Conservation (phyloP, 1,284 basidiomycete species). For the Cryptococcus sp. region DNA sequence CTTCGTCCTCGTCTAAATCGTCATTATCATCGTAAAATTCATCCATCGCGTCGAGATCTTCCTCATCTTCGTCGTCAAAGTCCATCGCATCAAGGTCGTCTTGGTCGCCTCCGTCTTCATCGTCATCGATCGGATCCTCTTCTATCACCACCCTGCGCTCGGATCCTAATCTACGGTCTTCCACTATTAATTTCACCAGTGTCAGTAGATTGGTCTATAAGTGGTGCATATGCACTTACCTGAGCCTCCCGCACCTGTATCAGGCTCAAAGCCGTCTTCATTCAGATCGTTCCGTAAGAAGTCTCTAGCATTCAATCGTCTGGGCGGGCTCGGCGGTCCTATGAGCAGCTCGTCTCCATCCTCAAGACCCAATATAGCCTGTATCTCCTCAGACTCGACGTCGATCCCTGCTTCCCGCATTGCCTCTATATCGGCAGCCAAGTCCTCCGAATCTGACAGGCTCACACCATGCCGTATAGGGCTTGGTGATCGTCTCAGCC, state of each 20-base stretch:
- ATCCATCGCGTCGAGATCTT: constrained; percentile 20
- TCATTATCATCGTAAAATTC: constrained; percentile 26
- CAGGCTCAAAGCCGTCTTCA: neutral
- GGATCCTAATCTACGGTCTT: neutral
- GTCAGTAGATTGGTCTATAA: no score
- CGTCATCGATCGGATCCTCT: neutral
- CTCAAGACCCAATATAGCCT: neutral
- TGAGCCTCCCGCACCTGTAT: neutral
- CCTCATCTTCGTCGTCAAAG: constrained; percentile 56
- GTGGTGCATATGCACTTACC: neutral
- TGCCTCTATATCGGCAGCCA: no score
- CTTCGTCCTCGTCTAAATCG: constrained; percentile 37
- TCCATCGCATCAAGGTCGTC: constrained; percentile 59
- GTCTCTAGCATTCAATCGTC: neutral
- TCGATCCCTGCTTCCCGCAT: neutral
- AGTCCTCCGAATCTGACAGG: neutral
- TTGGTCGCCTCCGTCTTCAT: constrained; percentile 45
- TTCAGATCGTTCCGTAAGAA: constrained; percentile 1
- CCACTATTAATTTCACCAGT: neutral
- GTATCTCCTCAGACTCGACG: neutral
- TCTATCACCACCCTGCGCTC: neutral
- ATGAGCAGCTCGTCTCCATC: neutral
- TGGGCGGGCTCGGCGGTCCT: neutral
- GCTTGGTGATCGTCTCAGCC: no score
- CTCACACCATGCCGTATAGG: neutral